A percentile compares a stretch with the other conserved stretches of the same genome.
Evolutionary conservation across 1,284 basidiomycete species (phyloP).

Genomic region (Leccinum fuscescens): DNA sequence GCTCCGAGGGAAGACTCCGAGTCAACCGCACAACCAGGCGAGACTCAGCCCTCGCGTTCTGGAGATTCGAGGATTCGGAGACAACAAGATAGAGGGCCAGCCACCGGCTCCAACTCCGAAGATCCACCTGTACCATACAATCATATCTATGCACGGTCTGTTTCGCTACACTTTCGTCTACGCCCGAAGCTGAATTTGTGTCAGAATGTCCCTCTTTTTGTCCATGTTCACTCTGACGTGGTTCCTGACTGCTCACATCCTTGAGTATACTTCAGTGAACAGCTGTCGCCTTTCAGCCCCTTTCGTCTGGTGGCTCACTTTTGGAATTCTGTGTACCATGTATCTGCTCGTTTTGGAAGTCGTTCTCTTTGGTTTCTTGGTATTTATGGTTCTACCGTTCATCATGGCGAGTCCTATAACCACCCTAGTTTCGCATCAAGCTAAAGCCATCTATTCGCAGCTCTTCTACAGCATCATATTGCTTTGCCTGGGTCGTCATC

Average conservation of each 20-base stretch:
- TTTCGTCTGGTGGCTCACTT: constrained; percentile 80
- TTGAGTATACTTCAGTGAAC: constrained; percentile 70
- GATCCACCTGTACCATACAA: constrained; percentile 33
- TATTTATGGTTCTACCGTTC: constrained; percentile 75
- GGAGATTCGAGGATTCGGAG: constrained; percentile 24
- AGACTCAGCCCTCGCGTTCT: constrained; percentile 12
- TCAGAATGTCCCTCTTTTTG: constrained; percentile 59
- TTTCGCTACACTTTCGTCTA: constrained; percentile 1
- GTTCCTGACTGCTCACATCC: constrained; percentile 76
- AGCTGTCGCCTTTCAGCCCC: constrained; percentile 69
- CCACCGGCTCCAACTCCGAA: constrained; percentile 19
- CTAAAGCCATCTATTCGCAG: constrained; percentile 38
- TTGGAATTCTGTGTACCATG: constrained; percentile 74
- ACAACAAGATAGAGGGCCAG: constrained; percentile 26
- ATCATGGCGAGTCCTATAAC: constrained; percentile 56
- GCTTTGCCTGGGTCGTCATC: constrained; percentile 73
- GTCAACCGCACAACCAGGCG: constrained; percentile 20
- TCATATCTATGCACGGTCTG: constrained; percentile 41
- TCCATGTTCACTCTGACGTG: constrained; percentile 71
- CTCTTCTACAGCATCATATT: constrained; percentile 73
- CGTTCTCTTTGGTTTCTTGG: constrained; percentile 64
- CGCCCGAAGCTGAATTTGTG: constrained; percentile 1
- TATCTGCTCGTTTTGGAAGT: constrained; percentile 75
- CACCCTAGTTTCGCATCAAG: background rate
- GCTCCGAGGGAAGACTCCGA: constrained; percentile 30